Base-by-base conservation (phyloP, 768 basidiomycete genomes). In the Saitozyma podzolica region DNA sequence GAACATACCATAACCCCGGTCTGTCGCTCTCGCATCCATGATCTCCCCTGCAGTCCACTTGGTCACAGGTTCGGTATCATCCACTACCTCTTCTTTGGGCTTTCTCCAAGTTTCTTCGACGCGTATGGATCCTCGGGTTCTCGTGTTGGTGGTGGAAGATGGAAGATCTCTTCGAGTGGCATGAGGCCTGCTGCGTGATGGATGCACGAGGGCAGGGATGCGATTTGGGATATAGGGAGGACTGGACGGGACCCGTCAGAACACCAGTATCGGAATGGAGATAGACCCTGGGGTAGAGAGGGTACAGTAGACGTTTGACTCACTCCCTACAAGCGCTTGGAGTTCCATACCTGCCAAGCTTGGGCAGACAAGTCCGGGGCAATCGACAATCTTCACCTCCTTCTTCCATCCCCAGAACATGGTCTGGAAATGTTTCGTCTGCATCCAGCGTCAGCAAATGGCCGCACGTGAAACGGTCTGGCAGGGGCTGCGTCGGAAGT, bases 341-440 rank as follows among this genome's bases (percentile, higher is more conserved):
- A 66, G 54, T 49, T 79, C 78, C 4, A 76, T 61, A 0, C 73
- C 70, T 1, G 70, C 70, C 29, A 79, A 47, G 42, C 67, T 68
- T 7, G 96, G 96, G 75, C 98, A 97, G 43, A 99, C 96, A 42
- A 98, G 82, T 75, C 96, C 96, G 16, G 96, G 96, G 81, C 96
- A 99, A 81, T 99, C 96, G 69, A 94, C 98, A 17, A 99, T 85
- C 51, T 88, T 83, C 48, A 98, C 88, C 3, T 86, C 83, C 16
- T 89, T 86, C 10, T 92, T 93, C 59, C 59, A 63, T 6, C 74
- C 74, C 47, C 97, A 85, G 72, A 92, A 87, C 70, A 97, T 93
- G 0, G 96, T 98, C 80, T 99, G 96, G 81, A 98, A 97, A 80
- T 99, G 95, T 77, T 99, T 99, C 13, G 96, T 99, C 82, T 98